Percentiles rank a stretch among this genome's conserved stretches.
These are phyloP conservation scores for Fusarium sterilihyphosum DNA, from an alignment of 2,329 filamentous ascomycete species.

Conservation along the genomic window DNA sequence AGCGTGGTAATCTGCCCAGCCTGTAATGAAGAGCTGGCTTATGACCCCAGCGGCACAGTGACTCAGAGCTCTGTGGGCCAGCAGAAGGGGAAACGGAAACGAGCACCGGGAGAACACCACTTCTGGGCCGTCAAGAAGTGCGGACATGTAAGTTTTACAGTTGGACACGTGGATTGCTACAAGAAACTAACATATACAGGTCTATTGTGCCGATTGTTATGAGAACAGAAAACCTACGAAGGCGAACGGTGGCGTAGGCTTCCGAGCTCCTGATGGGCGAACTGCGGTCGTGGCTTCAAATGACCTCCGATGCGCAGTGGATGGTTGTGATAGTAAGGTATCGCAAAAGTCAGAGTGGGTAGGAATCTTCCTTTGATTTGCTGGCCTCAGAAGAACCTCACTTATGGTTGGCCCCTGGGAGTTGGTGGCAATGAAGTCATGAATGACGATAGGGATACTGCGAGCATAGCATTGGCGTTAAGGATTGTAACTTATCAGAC, in stretches of 20 bases:
- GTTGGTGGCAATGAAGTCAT: conserved; percentile 21
- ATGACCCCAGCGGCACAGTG: conserved; percentile 64
- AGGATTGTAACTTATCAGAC: conserved; percentile 10
- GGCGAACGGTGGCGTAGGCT: conserved; percentile 50
- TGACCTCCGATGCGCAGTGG: conserved; percentile 65
- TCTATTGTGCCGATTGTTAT: conserved; percentile 71
- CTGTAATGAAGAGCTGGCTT: conserved; percentile 84
- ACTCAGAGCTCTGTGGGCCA: conserved; percentile 27
- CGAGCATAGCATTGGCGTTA: conserved; percentile 36
- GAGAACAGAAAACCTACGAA: conserved; percentile 62
- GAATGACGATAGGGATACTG: conserved; percentile 24
- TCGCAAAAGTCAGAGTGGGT: conserved; percentile 67
- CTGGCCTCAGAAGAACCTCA: conserved; percentile 37
- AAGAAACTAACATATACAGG: conserved; percentile 51
- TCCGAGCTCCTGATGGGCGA: conserved; percentile 48
- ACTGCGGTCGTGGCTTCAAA: conserved; percentile 32
- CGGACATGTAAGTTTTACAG: conserved; percentile 77
- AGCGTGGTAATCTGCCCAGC: conserved; percentile 84
- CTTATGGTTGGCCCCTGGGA: background rate
- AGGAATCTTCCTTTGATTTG: conserved; percentile 64
- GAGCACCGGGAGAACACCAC: conserved; percentile 74
- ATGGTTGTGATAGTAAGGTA: conserved; percentile 65
- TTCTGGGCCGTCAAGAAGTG: conserved; percentile 94
- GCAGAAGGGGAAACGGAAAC: conserved; percentile 54
- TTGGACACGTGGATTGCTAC: background rate